Base-by-base conservation (phyloP, 495 filamentous ascomycete genomes). In the Neurospora cerealis region DNA sequence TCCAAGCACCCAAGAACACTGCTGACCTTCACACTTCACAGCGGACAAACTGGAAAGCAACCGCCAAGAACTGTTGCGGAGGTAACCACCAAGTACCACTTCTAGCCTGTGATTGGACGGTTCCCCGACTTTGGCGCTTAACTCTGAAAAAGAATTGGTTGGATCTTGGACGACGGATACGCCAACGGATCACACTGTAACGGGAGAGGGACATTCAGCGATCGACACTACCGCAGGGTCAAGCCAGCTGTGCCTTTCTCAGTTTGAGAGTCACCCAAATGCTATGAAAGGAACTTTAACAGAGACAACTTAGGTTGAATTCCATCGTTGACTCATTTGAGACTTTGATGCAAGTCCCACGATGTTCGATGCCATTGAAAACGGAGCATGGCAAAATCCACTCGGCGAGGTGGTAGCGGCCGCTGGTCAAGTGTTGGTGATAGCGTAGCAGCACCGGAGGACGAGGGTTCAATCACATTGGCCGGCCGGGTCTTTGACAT, bases 401-500 rank as follows among this genome's bases (percentile, higher is more conserved):
- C 46, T 13, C 36, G 2, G 24, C 32, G 21, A 46, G 46, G 44
- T 72, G n/a, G 42, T 60, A 72, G 32, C 17, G 28, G 71, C 71
- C 34, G 42, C 42, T 62, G 44, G 38, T 37, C 46, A 72, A 32
- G 46, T 32, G 38, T 71, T 69, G 70, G 76, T 70, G 72, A 75
- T 75, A 70, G 28, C 15, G 24, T 73, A 28, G 73, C 69, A 72
- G 69, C 28, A 34, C 54, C 54, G 54, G 54, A 34, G 54, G 54
- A 34, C 54, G 15, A 34, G 54, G 54, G 28, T 66, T 66, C 54
- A 34, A 74, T 69, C 72, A 71, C 38, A 73, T 79, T 77, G 72
- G 75, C 74, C 73, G 72, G 75, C 74, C 73, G 73, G 28, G 62
- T 76, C 71, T 76, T 71, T 44, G 71, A 72, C 74, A 71, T 74